Base-by-base conservation (phyloP, 1,284 basidiomycete species). In the Afroboletus lepidellus region DNA sequence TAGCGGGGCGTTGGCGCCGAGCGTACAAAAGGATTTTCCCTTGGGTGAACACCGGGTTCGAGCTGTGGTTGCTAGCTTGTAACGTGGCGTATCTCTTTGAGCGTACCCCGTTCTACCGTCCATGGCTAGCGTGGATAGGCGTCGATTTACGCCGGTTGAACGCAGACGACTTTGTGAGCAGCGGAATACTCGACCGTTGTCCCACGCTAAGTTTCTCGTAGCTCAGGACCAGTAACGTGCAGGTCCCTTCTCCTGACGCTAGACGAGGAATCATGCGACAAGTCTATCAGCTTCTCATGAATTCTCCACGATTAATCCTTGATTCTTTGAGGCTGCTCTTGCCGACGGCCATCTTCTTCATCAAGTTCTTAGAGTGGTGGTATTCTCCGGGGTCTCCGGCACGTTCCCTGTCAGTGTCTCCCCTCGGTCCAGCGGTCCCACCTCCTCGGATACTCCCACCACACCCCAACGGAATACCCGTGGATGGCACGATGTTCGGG, bases 291-390 rank as follows among this genome's bases (percentile, higher is more conserved):
- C 60, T 82, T 23, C 54, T 87, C 20, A 59, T 74, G 48, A 71
- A 69, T 34, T 81, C 84, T 11, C 89, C 89, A 6, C 77, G 76
- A 41, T 68, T 85, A 39, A 60, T 90, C 8, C 75, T 92, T 34
- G 86, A 91, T 64, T 92, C 87, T 2, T 75, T 95, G 42, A 85
- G 88, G 59, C 76, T 96, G 41, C 79, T 95, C 15, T 80, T 97
- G 11, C 94, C 97, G 2, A 90, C 91, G 4, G 87, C 93, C 32
- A 95, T 99, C 55, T 97, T 99, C 70, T 89, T 94, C 68, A 81
- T 99, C 77, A 98, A 97, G 72, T 96, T 99, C 71, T 77, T 98
- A 29, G 94, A 99, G 72, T 99, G 97, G 95, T 99, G 97, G 95
- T 99, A 98, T 71, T 96, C 94, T 16, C 92, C 95, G 9, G 83